phyloP scores from a whole-genome alignment of 176 grass and related monocot genomes.

The Phragmites australis region DNA sequence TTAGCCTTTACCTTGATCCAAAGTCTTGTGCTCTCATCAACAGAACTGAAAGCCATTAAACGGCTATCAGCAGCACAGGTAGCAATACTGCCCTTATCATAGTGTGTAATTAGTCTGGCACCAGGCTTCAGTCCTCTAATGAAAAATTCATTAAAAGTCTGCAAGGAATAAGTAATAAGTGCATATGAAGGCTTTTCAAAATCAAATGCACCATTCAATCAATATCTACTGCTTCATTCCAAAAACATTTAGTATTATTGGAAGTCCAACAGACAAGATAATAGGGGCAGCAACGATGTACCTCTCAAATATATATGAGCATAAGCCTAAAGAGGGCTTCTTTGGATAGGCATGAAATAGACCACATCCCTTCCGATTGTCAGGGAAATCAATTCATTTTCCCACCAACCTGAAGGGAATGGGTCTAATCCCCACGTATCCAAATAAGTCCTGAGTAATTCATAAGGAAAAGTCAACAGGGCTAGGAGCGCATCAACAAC shows the following conservation, averaged over 20 bases:
- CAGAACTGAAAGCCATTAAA: conserved; percentile 78
- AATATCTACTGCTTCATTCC: not conserved
- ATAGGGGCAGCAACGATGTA: not conserved
- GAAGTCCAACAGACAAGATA: conserved; percentile 1
- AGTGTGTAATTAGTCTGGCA: conserved; percentile 60
- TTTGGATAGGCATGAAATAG: not conserved
- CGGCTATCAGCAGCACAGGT: conserved; percentile 95
- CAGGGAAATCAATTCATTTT: not conserved
- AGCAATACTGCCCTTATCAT: conserved; percentile 59
- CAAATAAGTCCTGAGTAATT: not conserved
- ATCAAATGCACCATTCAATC: not conserved
- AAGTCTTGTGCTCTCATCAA: conserved; percentile 80
- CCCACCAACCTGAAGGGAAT: not conserved
- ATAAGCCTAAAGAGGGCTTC: not conserved
- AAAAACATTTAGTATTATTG: not conserved
- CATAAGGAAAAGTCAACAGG: not conserved
- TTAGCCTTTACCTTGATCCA: conserved; percentile 84
- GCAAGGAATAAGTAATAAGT: conserved; percentile 24
- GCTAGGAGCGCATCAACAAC: not conserved
- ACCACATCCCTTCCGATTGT: not conserved
- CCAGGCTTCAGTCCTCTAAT: conserved; percentile 76
- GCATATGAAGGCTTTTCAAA: not conserved
- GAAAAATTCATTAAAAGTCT: conserved; percentile 99
- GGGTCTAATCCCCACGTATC: not conserved
- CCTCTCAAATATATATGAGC: conserved; percentile 4